Evolutionary conservation across 75 land plant species (phyloP).

Genomic region (Pinus taeda): DNA sequence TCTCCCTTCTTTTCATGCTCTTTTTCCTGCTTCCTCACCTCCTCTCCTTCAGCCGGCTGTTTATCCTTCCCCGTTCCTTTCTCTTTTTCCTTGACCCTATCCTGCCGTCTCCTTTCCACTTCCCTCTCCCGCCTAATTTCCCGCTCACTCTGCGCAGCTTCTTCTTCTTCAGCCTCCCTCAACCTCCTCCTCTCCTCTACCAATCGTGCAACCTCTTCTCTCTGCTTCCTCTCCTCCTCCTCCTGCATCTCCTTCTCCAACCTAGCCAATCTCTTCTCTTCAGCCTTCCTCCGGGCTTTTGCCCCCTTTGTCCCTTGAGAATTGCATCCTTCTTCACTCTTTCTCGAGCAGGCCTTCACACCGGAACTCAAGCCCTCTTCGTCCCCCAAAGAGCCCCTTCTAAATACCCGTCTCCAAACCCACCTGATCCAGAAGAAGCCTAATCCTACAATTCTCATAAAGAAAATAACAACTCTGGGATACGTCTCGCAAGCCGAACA

Average conservation of each 20-base stretch:
- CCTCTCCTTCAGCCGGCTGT: slow-evolving; percentile 55
- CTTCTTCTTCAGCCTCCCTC: slow-evolving; percentile 36
- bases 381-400: slow-evolving; percentile 40
- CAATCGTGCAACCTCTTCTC: slow-evolving; percentile 89
- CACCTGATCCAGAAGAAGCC: slow-evolving; percentile 52
- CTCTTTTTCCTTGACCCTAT: slow-evolving; percentile 69
- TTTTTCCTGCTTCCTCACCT: slow-evolving; percentile 40
- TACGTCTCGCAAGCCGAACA: slow-evolving; percentile 44
- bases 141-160: slow-evolving; percentile 40
- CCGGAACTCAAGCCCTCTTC: slow-evolving; percentile 32
- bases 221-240: slow-evolving; percentile 87
- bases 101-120: slow-evolving; percentile 63
- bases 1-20: slow-evolving; percentile 46
- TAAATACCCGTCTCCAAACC: slow-evolving; percentile 64
- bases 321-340: slow-evolving; percentile 53
- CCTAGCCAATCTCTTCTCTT: slow-evolving; percentile 89
- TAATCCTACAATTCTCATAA: slow-evolving; percentile 26
- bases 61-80: slow-evolving; percentile 40
- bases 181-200: slow-evolving; percentile 89
- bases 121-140: slow-evolving; percentile 55
- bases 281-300: slow-evolving; percentile 89
- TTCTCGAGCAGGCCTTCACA: slow-evolving; percentile 27
- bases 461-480: slow-evolving; percentile 30
- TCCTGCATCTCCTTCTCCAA: slow-evolving; percentile 83
- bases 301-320: slow-evolving; percentile 64